phyloP scores from a whole-genome alignment of 768 basidiomycete genomes.

The Roridomyces roridus region DNA sequence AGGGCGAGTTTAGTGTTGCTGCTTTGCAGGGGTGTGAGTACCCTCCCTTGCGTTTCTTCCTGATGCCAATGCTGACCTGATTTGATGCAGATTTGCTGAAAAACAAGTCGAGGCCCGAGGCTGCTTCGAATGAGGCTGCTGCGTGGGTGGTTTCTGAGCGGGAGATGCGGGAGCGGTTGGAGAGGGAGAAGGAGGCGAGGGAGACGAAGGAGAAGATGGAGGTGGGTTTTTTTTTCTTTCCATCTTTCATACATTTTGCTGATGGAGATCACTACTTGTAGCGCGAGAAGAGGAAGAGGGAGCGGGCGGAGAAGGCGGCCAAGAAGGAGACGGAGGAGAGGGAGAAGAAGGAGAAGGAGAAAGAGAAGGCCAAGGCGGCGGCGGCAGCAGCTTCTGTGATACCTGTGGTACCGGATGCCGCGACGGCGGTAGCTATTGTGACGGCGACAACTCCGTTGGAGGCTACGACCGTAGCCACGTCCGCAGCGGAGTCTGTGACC shows the following conservation, averaged over 20 bases:
- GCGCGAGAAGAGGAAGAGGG: slow-evolving; percentile 59
- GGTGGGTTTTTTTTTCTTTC: slow-evolving; percentile 46
- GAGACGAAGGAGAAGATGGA: slow-evolving; percentile 72
- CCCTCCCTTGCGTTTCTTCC: slow-evolving; percentile 1
- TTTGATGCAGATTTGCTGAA: slow-evolving; percentile 69
- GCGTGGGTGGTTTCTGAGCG: slow-evolving; percentile 81
- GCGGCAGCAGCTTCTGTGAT: neutral
- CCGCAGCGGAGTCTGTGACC: neutral
- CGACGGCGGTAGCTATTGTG: neutral
- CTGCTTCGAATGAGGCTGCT: slow-evolving; percentile 68
- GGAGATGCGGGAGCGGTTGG: slow-evolving; percentile 74
- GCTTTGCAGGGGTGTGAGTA: slow-evolving; percentile 89
- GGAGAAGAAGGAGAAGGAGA: slow-evolving; percentile 58
- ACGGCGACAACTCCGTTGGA: neutral
- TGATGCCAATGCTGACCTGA: slow-evolving; percentile 14
- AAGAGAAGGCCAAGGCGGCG: slow-evolving; percentile 47
- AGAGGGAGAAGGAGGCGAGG: slow-evolving; percentile 74
- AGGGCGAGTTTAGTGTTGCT: slow-evolving; percentile 88
- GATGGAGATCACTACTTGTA: slow-evolving; percentile 15
- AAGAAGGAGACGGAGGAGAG: slow-evolving; percentile 72
- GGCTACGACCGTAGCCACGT: neutral
- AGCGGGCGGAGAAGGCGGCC: slow-evolving; percentile 61
- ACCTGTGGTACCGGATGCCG: neutral
- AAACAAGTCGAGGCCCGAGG: slow-evolving; percentile 84
- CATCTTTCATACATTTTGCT: neutral